These are phyloP conservation scores for Crassisporium funariophilum DNA, from an alignment of 768 basidiomycete species.

Conservation along the genomic window DNA sequence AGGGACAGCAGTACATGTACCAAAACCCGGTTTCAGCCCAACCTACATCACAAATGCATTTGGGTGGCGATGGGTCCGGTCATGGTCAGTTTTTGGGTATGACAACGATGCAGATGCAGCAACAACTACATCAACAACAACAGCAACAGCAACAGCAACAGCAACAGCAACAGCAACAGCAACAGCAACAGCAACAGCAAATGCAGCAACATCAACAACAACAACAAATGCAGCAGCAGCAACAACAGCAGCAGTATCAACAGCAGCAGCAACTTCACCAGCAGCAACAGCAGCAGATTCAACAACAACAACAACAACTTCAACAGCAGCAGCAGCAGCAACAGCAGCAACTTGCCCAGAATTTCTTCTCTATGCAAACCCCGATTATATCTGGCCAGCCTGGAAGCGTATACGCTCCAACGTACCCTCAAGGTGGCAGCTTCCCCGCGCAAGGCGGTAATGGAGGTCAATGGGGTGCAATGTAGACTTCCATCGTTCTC, in stretches of 20 bases:
- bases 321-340: conserved; percentile 12
- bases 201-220: conserved; percentile 31
- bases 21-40: conserved; percentile 22
- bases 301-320: too few species aligned
- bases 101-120: conserved; percentile 37
- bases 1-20: conserved; percentile 23
- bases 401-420: conserved; percentile 18
- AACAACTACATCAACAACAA: conserved; percentile 25
- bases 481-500: conserved; percentile 31
- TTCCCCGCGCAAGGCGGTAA: conserved; percentile 22
- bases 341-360: conserved; percentile 8
- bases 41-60: conserved; percentile 35
- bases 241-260: conserved; percentile 12
- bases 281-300: conserved; percentile 9
- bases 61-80: conserved; percentile 15
- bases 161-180: conserved; percentile 21
- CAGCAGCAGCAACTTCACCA: conserved; percentile 7
- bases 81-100: conserved; percentile 30
- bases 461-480: conserved; percentile 40
- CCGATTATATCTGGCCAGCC: conserved; percentile 29
- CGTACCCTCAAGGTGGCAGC: conserved; percentile 23
- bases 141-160: conserved; percentile 22
- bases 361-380: conserved; percentile 27
- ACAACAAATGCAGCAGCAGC: conserved; percentile 19
- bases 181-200: conserved; percentile 19